Evolutionary conservation across 1,139 yeast species (phyloP), one percentile per base, ranked within the genome.

Genomic region (Zygosaccharomyces pseudobailii): DNA sequence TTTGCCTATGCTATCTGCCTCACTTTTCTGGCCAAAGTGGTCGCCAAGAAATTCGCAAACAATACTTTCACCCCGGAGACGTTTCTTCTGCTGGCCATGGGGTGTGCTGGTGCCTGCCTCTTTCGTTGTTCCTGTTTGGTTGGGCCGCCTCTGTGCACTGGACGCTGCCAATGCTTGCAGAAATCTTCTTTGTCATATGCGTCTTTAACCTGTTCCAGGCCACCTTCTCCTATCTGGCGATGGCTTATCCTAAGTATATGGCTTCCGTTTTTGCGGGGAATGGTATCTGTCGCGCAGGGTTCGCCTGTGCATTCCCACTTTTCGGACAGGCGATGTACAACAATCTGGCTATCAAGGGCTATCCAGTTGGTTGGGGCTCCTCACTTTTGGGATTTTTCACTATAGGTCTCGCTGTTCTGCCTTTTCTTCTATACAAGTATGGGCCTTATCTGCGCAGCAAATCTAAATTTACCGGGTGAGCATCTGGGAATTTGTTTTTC

Each of bases 201-300:
- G 68, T 68, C 1, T 70, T 73, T 54, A 51, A 70, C 13, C 57
- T 72, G 27, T 73, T 71, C 67, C 76, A 71, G 55, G 44, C 61
- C 5, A 51, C 56, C 30, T 55, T 62, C 40, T 59, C 60, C 33
- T 65, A 63, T 42, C 41, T 62, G 35, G 58, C 59, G 2, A 49
- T 56, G 42, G 63, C 68, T 3, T 74, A 70, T 58, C 65, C 59
- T 43, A 62, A 69, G 42, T 73, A 70, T 55, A 63, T 75, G 57
- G 84, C 84, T 0, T 78, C 84, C 4, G 82, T 77, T 3, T 78
- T 76, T 62, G 83, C 83, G 1, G 74, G 79, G 13, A 79, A 79
- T 55, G 76, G 71, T n/a, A 66, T 79, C 43, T 70, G 72, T 55
- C 69, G 84, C 55, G 71, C 82, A 1, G 66, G 68, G 2, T 69